phyloP scores from a whole-genome alignment of 495 filamentous ascomycete species.

The Pseudevernia furfuracea region DNA sequence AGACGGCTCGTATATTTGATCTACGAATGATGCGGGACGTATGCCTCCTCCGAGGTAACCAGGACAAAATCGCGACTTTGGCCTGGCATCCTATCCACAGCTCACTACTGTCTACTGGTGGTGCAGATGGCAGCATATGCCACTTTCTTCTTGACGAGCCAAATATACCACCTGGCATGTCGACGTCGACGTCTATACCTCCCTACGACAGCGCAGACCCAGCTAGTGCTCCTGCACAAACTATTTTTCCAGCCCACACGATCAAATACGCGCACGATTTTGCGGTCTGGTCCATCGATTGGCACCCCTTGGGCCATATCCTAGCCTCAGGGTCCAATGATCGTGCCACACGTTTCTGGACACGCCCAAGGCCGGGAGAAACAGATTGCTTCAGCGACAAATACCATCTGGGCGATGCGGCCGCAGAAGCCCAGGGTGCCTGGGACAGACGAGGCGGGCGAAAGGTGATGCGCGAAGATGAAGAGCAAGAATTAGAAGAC shows the following conservation, averaged over 20 bases:
- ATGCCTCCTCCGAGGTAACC: conserved; percentile 79
- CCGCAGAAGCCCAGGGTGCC: conserved; percentile 85
- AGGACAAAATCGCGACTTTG: conserved; percentile 89
- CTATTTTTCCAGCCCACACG: conserved; percentile 80
- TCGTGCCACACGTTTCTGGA: conserved; percentile 93
- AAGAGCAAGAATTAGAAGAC: conserved; percentile 87
- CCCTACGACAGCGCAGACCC: conserved; percentile 80
- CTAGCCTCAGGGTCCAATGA: conserved; percentile 98
- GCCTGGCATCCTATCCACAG: conserved; percentile 91
- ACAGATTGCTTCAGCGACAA: conserved; percentile 74
- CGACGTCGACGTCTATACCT: conserved; percentile 57
- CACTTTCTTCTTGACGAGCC: conserved; percentile 93
- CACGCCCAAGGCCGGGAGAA: conserved; percentile 79
- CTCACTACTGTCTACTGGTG: conserved; percentile 82
- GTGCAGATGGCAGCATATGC: conserved; percentile 76
- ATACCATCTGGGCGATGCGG: conserved; percentile 89
- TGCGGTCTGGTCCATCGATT: conserved; percentile 93
- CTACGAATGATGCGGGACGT: conserved; percentile 98
- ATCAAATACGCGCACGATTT: conserved; percentile 83
- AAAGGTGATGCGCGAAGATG: conserved; percentile 77
- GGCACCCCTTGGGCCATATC: conserved; percentile 94
- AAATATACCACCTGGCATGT: conserved; percentile 63
- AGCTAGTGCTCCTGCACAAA: conserved; percentile 66
- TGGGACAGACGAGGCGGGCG: conserved; percentile 76
- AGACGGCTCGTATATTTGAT: conserved; percentile 87